Conservation (phyloP, 352 stramenopile species). For the Globisporangium sylvaticum region DNA sequence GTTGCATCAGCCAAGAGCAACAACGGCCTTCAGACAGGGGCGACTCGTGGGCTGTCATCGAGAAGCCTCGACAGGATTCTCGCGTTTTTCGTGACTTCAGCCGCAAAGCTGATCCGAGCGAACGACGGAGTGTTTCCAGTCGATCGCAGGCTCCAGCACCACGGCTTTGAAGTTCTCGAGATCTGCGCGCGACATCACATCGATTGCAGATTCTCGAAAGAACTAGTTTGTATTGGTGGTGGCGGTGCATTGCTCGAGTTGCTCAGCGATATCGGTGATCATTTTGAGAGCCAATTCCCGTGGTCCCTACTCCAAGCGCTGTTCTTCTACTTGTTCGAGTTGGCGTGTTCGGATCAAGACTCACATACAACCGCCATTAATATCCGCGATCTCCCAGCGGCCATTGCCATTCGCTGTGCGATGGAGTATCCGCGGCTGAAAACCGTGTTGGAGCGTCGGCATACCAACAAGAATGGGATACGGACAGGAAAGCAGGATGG, state of each 20-base stretch:
- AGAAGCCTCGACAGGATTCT: slow-evolving; percentile 2
- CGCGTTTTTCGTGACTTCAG: slow-evolving; percentile 1
- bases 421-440: slow-evolving; percentile 3
- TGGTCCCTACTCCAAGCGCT: slow-evolving; percentile 5
- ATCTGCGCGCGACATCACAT: slow-evolving; percentile 10
- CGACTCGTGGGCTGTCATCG: not conserved
- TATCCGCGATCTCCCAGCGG: slow-evolving; percentile 2
- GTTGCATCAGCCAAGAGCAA: not conserved
- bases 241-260: not conserved
- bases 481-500: not conserved
- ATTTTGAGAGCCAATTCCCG: slow-evolving; percentile 8
- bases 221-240: not conserved
- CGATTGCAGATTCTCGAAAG: not conserved
- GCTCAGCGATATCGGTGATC: not conserved
- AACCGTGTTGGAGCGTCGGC: not conserved
- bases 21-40: not conserved
- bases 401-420: slow-evolving; percentile 7
- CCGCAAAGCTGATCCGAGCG: not conserved
- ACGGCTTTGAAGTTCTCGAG: slow-evolving; percentile 17
- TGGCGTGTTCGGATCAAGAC: not conserved
- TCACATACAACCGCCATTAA: not conserved
- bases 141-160: slow-evolving; percentile 3
- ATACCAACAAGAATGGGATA: not conserved
- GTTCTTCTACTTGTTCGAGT: not conserved
- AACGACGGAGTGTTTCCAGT: not conserved